Evolutionary conservation across 257 asterid genomes (phyloP).

Genomic region (Nyctanthes arbortristis): DNA sequence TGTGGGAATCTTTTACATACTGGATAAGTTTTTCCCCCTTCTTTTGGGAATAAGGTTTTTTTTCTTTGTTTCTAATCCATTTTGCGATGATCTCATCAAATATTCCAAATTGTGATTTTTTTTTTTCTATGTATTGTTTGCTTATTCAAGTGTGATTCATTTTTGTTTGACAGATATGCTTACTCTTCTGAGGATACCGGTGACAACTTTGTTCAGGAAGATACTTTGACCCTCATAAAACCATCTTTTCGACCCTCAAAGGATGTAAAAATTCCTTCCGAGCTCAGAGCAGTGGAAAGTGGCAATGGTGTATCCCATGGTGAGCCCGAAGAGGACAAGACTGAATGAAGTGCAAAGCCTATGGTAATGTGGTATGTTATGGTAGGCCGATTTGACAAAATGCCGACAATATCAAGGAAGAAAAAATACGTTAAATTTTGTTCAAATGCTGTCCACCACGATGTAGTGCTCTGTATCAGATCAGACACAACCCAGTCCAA

Average conservation of each 20-base stretch:
- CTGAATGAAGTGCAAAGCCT: slow-evolving; percentile 45
- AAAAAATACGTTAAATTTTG: neutral
- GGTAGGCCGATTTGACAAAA: neutral
- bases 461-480: neutral
- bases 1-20: neutral
- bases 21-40: neutral
- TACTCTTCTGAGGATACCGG: slow-evolving; percentile 82
- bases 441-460: neutral
- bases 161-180: slow-evolving; percentile 61
- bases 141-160: neutral
- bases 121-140: neutral
- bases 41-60: neutral
- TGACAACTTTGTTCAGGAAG: slow-evolving; percentile 82
- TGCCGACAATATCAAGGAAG: too few relatives aligned
- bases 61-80: neutral
- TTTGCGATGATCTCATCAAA: neutral
- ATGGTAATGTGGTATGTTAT: neutral
- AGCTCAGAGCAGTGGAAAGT: slow-evolving; percentile 39
- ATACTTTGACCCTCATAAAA: slow-evolving; percentile 70
- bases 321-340: slow-evolving; percentile 66
- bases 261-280: slow-evolving; percentile 53
- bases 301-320: slow-evolving; percentile 36
- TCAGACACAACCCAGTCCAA: neutral
- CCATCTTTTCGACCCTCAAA: slow-evolving; percentile 62
- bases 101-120: neutral